These are phyloP conservation scores for Globisporangium orthogonon DNA, from an alignment of 352 stramenopile genomes.

Conservation along the genomic window DNA sequence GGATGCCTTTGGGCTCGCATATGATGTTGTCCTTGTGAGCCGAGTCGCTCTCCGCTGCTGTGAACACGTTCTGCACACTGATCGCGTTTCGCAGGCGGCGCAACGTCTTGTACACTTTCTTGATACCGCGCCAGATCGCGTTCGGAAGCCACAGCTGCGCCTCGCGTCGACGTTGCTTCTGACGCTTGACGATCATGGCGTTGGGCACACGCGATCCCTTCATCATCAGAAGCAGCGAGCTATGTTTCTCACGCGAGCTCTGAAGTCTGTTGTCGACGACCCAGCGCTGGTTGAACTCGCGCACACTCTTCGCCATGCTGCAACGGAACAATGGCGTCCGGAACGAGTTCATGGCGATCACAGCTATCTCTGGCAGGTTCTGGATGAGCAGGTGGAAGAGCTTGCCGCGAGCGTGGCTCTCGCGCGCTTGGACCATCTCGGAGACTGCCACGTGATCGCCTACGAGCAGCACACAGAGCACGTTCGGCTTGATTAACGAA, in stretches of 20 bases:
- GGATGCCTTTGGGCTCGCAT: constrained; percentile 69
- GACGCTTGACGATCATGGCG: constrained; percentile 7
- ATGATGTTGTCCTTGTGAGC: constrained; percentile 51
- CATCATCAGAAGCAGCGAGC: constrained; percentile 48
- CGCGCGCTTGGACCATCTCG: constrained; percentile 40
- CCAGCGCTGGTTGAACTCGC: constrained; percentile 67
- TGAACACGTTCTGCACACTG: constrained; percentile 69
- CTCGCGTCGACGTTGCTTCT: constrained; percentile 19
- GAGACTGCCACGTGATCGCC: constrained; percentile 46
- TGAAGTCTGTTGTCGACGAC: constrained; percentile 40
- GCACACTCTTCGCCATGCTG: constrained; percentile 34
- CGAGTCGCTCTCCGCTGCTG: constrained; percentile 24
- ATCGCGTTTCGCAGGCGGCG: constrained; percentile 32
- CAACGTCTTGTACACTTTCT: constrained; percentile 47
- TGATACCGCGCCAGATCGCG: constrained; percentile 29
- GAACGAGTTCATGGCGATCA: constrained; percentile 70
- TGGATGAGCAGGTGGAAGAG: constrained; percentile 72
- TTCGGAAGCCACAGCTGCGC: constrained; percentile 18
- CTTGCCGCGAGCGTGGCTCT: constrained; percentile 57
- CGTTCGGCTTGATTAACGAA: constrained; percentile 47
- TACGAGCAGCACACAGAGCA: constrained; percentile 53
- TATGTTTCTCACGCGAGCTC: constrained; percentile 30
- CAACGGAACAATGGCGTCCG: constrained; percentile 65
- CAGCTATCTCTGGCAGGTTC: constrained; percentile 48
- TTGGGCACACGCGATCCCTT: constrained; percentile 25